Evolutionary conservation across 2,329 filamentous ascomycete species (phyloP), one percentile per base, ranked within the genome.

Genomic region (Claviceps digitariae): DNA sequence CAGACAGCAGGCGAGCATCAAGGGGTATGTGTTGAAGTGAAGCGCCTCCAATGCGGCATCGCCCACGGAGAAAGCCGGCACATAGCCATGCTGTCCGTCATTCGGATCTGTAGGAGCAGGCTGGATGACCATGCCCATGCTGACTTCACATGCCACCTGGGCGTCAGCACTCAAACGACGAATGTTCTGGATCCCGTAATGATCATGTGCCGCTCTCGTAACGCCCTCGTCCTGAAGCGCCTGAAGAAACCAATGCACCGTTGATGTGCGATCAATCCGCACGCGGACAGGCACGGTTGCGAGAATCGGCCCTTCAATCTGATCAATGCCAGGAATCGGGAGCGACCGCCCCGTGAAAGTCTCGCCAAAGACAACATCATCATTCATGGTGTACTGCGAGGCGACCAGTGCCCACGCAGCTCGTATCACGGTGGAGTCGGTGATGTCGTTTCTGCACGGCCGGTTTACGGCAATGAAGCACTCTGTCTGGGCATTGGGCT

Each of bases 371-470:
- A 62, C 20, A 1, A 61, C 54, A 44, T 74, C 71, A 17, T 54
- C 40, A 7, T 56, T 65, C 55, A 36, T 62, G 56, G 69, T 62
- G 50, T 72, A 70, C 1, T 68, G 57, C 0, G 65, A 64, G 1
- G 69, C 62, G 6, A 72, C 62, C 7, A 75, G 49, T 1, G 62
- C 55, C 62, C 62, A 64, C 2, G 64, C 62, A 1, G 63, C 62
- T 9, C 64, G 57, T 5, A 64, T 46, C 1, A 65, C 40, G 0
- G 59, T 60, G 1, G 63, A 58, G 15, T 57, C 47, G 1, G 60
- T 62, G 47, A 61, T 54, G 13, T 55, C 48, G 25, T 0, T 68
- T 29, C 50, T 51, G 13, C 25, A 38, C 36, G 56, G 17, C 49
- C 56, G 44, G 38, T 55, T 12, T 5, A 56, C 15, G 6, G 44